Conservation (phyloP, 2,329 filamentous ascomycete genomes). For the Pseudogymnoascus sp. region DNA sequence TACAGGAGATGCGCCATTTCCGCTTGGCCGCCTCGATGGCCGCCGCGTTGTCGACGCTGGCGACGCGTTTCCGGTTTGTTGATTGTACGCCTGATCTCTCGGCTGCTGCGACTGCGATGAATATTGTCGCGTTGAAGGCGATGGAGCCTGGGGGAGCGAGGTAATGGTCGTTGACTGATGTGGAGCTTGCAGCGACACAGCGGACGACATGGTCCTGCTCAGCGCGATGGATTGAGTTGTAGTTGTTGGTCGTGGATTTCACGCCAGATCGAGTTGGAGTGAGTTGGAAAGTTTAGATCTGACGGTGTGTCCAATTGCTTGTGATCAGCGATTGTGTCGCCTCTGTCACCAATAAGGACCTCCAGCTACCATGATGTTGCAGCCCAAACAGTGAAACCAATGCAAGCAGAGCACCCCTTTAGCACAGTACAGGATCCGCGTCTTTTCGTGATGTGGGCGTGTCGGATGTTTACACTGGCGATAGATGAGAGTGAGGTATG, state of each 20-base stretch:
- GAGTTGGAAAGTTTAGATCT: not conserved
- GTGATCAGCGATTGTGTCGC: conserved; percentile 23
- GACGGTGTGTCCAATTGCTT: not conserved
- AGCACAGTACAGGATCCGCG: not conserved
- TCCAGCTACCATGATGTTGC: conserved; percentile 38
- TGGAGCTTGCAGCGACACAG: conserved; percentile 53
- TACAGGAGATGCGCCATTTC: conserved; percentile 35
- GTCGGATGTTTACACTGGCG: not conserved
- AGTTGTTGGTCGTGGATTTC: not conserved
- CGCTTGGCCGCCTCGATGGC: conserved; percentile 46
- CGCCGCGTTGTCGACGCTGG: conserved; percentile 43
- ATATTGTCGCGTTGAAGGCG: conserved; percentile 45
- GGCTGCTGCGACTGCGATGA: conserved; percentile 45
- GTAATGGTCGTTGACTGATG: conserved; percentile 43
- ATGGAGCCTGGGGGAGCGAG: conserved; percentile 40
- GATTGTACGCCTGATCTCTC: conserved; percentile 47
- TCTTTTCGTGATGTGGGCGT: not conserved
- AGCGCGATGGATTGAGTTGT: not conserved
- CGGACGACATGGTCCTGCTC: conserved; percentile 50
- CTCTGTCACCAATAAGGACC: conserved; percentile 33
- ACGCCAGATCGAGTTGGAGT: not conserved
- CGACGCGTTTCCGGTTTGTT: conserved; percentile 33
- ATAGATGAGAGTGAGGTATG: not conserved
- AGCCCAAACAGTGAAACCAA: conserved; percentile 8
- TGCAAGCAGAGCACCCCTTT: not conserved